Percentiles rank a stretch among this genome's conserved stretches.
These are phyloP conservation scores for Plasmodium relictum DNA, from an alignment of 169 alveolate species.

Conservation along the genomic window DNA sequence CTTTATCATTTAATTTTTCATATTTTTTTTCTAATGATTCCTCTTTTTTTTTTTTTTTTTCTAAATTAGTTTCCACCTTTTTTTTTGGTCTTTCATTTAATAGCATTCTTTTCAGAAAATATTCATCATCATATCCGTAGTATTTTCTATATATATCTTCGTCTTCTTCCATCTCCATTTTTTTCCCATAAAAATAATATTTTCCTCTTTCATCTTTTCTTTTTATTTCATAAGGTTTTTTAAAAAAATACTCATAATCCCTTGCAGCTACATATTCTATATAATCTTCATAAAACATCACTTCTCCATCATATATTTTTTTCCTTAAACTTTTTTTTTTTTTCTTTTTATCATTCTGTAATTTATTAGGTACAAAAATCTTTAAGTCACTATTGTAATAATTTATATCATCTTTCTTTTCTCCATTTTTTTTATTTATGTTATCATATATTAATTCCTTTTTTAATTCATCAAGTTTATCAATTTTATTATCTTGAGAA, in stretches of 20 bases:
- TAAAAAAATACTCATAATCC: constrained; percentile 73
- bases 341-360: background rate
- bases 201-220: constrained; percentile 76
- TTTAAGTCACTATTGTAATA: constrained; percentile 34
- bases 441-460: constrained; percentile 32
- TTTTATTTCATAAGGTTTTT: constrained; percentile 68
- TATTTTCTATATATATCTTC: constrained; percentile 67
- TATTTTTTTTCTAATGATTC: constrained; percentile 49
- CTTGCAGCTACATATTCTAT: constrained; percentile 64
- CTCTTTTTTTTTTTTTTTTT: constrained; percentile 25
- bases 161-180: constrained; percentile 26
- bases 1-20: constrained; percentile 32
- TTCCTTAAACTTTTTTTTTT: constrained; percentile 74
- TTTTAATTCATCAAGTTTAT: constrained; percentile 64
- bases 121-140: constrained; percentile 69
- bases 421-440: constrained; percentile 6
- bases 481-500: constrained; percentile 26
- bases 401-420: background rate
- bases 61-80: constrained; percentile 17
- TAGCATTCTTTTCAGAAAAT: constrained; percentile 17
- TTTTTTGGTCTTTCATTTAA: constrained; percentile 21
- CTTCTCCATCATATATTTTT: constrained; percentile 83
- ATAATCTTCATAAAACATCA: constrained; percentile 74
- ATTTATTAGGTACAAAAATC: constrained; percentile 26
- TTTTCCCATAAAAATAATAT: constrained; percentile 72